phyloP scores from a whole-genome alignment of 345 rosid genomes.

The Balakata baccata region DNA sequence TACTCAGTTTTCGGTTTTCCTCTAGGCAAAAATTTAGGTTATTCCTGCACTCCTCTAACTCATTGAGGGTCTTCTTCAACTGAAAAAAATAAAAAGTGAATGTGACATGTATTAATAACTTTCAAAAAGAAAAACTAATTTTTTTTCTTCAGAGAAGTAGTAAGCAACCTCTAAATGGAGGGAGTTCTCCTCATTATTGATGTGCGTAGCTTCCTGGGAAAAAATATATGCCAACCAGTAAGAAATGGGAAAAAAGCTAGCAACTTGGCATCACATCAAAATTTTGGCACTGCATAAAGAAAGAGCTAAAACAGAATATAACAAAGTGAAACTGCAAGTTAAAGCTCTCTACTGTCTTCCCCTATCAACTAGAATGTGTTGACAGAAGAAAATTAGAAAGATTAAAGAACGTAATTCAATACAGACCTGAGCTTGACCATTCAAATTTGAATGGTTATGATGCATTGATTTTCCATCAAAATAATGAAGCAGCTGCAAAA shows the following conservation, averaged over 20 bases:
- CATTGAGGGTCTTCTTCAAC: slow-evolving; percentile 52
- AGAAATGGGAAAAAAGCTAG: slow-evolving; percentile 8
- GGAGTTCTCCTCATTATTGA: slow-evolving; percentile 48
- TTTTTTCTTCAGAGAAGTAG: slow-evolving; percentile 19
- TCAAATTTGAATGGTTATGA: slow-evolving; percentile 34
- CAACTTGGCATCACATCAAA: slow-evolving; percentile 3
- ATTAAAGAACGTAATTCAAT: slow-evolving; percentile 19
- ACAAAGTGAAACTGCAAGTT: not conserved
- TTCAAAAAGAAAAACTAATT: slow-evolving; percentile 16
- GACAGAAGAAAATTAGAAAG: not conserved
- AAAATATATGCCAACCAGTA: slow-evolving; percentile 13
- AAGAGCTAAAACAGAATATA: slow-evolving; percentile 10
- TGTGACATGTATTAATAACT: slow-evolving; percentile 14
- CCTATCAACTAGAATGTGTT: not conserved
- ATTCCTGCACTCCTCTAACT: slow-evolving; percentile 70
- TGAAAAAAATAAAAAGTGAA: slow-evolving; percentile 35
- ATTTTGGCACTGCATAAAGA: slow-evolving; percentile 2
- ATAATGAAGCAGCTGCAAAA: slow-evolving; percentile 58
- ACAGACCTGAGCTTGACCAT: slow-evolving; percentile 53
- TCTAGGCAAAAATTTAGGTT: slow-evolving; percentile 67
- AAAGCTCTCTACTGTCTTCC: not conserved
- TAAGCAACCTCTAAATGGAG: slow-evolving; percentile 62
- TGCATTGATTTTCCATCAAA: slow-evolving; percentile 49
- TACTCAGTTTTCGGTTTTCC: slow-evolving; percentile 68
- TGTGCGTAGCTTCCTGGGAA: slow-evolving; percentile 42